Evolutionary conservation across 345 rosid species (phyloP).

Genomic region (Syzygium aqueum): DNA sequence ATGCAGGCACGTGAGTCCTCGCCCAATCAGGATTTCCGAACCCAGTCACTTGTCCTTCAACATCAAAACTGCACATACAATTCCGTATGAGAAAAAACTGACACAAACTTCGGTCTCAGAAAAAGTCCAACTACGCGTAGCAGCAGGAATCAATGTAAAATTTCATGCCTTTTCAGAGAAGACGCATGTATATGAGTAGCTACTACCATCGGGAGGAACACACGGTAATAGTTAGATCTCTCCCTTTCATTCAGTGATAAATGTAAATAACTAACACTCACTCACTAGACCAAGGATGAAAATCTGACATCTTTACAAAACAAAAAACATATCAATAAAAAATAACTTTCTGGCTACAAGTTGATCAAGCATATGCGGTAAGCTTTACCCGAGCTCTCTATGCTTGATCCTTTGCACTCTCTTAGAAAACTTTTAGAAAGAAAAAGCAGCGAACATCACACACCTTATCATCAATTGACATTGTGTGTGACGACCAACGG

Average conservation of each 20-base stretch:
- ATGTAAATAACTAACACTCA: neutral
- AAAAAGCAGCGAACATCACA: neutral
- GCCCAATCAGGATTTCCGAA: slow-evolving; percentile 97
- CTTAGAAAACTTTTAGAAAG: neutral
- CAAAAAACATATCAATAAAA: neutral
- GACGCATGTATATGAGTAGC: neutral
- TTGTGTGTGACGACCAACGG: neutral
- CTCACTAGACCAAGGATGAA: neutral
- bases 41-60: slow-evolving; percentile 71
- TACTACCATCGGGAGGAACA: neutral
- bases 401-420: neutral
- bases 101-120: neutral
- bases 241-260: neutral
- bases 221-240: neutral
- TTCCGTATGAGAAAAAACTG: neutral
- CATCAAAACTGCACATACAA: slow-evolving; percentile 52
- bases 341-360: neutral
- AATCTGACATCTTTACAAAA: neutral
- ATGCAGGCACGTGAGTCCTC: slow-evolving; percentile 64
- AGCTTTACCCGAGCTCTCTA: neutral
- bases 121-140: neutral
- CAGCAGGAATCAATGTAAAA: neutral
- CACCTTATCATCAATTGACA: neutral
- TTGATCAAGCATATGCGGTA: no score
- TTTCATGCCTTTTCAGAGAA: neutral